phyloP scores from a whole-genome alignment of 441 rosid genomes.

The Mallotus repandus region DNA sequence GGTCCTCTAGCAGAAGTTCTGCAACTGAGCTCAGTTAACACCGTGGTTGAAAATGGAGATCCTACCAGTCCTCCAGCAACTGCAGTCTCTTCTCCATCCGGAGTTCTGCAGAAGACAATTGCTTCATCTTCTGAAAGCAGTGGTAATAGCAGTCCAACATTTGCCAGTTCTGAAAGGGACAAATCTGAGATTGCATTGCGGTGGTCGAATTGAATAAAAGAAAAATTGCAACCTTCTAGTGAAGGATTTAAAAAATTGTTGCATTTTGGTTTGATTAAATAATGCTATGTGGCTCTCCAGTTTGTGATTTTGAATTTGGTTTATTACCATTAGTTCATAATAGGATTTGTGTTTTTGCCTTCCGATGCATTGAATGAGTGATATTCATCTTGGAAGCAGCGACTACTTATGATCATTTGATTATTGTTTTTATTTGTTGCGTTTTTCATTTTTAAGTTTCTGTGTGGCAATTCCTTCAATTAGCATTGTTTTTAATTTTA shows the following conservation, averaged over 20 bases:
- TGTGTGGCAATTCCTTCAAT: too few species aligned
- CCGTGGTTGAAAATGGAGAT: conserved; percentile 23
- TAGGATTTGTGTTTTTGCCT: too few species aligned
- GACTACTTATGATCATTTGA: too few species aligned
- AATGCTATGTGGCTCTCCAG: not conserved
- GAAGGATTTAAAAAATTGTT: not conserved
- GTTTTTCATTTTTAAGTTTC: too few species aligned
- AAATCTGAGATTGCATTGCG: conserved; percentile 33
- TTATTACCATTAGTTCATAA: too few species aligned
- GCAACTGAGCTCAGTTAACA: conserved; percentile 29
- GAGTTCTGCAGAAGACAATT: conserved; percentile 42
- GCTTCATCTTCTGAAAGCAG: conserved; percentile 57
- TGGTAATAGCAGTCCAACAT: conserved; percentile 44
- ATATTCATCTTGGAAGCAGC: too few species aligned
- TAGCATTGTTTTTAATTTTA: too few species aligned
- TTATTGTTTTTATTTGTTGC: too few species aligned
- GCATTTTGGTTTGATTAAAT: not conserved
- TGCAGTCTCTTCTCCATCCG: conserved; percentile 49
- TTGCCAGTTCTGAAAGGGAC: conserved; percentile 25
- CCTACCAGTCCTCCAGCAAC: conserved; percentile 34
- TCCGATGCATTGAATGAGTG: too few species aligned
- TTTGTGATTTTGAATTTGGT: too few species aligned
- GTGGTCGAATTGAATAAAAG: conserved; percentile 6
- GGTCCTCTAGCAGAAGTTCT: conserved; percentile 72
- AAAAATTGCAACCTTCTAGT: not conserved